Percentiles rank a stretch among this genome's conserved stretches.
These are phyloP conservation scores for Dentipellis fragilis DNA, from an alignment of 768 basidiomycete genomes.

Conservation along the genomic window DNA sequence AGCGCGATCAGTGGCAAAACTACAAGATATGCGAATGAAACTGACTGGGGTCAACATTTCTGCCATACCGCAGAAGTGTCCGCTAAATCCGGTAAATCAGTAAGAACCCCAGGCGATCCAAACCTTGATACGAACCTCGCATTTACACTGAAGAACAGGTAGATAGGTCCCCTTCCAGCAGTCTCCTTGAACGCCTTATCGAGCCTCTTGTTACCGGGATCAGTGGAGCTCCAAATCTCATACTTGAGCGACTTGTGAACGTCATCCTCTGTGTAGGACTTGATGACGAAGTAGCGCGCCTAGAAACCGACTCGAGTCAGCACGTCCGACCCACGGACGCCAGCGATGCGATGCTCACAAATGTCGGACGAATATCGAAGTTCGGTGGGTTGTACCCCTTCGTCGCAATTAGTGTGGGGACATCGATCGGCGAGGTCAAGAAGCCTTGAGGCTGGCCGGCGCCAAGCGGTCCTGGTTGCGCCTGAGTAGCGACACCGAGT, in stretches of 20 bases:
- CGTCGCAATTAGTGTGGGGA: slow-evolving; percentile 71
- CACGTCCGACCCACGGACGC: not conserved
- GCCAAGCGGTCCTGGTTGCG: slow-evolving; percentile 33
- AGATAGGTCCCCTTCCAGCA: slow-evolving; percentile 87
- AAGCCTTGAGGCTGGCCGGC: slow-evolving; percentile 22
- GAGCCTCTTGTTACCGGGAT: slow-evolving; percentile 93
- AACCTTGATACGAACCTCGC: slow-evolving; percentile 42
- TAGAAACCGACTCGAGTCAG: slow-evolving; percentile 20
- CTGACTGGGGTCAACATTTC: slow-evolving; percentile 92
- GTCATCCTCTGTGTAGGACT: slow-evolving; percentile 98
- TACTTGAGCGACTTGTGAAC: slow-evolving; percentile 98
- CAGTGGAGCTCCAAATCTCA: slow-evolving; percentile 96
- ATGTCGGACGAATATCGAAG: slow-evolving; percentile 74
- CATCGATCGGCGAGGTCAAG: slow-evolving; percentile 65
- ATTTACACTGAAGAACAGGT: slow-evolving; percentile 98
- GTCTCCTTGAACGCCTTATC: slow-evolving; percentile 97
- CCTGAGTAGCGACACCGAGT: slow-evolving; percentile 16
- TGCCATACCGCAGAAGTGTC: slow-evolving; percentile 98
- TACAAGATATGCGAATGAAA: not conserved
- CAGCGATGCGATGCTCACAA: slow-evolving; percentile 36
- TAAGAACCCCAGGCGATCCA: not conserved
- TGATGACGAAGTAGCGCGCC: slow-evolving; percentile 96
- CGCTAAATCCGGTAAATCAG: slow-evolving; percentile 32
- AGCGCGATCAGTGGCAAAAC: not conserved
- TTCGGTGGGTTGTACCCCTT: slow-evolving; percentile 88